Conservation (phyloP, 2,329 filamentous ascomycete species). For the Monosporascus sp. region DNA sequence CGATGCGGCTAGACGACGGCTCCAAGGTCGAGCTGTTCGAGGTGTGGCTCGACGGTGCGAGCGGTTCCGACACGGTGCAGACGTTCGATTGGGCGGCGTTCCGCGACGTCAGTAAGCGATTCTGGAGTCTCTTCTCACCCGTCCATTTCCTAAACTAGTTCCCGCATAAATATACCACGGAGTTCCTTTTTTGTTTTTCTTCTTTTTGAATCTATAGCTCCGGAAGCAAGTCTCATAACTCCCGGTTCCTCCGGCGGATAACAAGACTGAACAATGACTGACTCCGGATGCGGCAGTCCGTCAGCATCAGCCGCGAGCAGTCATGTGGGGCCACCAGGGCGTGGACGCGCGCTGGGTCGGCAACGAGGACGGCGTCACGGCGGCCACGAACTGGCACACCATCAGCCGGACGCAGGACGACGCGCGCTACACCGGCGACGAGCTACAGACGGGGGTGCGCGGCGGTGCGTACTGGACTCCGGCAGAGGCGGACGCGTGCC, state of each 20-base stretch:
- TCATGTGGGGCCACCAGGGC: conserved; percentile 27
- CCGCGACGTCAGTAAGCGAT: conserved; percentile 17
- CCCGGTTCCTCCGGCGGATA: too few relatives aligned
- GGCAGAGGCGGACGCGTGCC: conserved; percentile 21
- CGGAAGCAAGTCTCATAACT: too few relatives aligned
- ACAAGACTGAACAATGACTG: too few relatives aligned
- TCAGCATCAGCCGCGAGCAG: conserved; percentile 17
- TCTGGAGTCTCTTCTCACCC: too few relatives aligned
- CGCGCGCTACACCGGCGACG: conserved; percentile 14
- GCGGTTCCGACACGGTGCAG: conserved; percentile 23
- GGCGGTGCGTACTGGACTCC: conserved; percentile 24
- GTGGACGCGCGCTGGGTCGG: conserved; percentile 27
- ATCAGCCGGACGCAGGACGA: conserved; percentile 24
- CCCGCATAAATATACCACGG: too few relatives aligned
- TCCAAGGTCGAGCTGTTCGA: conserved; percentile 20
- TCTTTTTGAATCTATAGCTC: too few relatives aligned
- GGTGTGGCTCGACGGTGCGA: conserved; percentile 27
- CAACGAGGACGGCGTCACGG: conserved; percentile 23
- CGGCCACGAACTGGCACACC: conserved; percentile 23
- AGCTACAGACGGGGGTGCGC: conserved; percentile 18
- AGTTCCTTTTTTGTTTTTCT: too few relatives aligned
- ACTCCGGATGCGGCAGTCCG: conserved; percentile 6
- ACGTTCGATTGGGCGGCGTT: conserved; percentile 25
- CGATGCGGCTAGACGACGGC: conserved; percentile 12
- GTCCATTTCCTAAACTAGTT: too few relatives aligned